These are phyloP conservation scores for Xylaria sp. DNA, from an alignment of 2,329 filamentous ascomycete species.

Conservation along the genomic window DNA sequence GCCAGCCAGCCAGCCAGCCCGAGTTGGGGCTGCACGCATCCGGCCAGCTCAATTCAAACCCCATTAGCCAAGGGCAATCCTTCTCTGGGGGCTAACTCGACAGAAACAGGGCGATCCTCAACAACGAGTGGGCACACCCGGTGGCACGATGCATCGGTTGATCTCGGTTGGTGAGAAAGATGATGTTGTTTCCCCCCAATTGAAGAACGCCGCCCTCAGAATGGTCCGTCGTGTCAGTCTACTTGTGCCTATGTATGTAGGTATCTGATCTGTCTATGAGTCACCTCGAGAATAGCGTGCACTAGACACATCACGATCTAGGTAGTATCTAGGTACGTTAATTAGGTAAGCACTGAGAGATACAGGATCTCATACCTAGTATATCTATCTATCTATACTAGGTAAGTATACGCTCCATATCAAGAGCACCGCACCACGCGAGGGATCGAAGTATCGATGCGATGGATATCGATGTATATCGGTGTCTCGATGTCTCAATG, in stretches of 20 bases:
- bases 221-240: neutral
- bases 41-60: slow-evolving; percentile 33
- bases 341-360: too few relatives aligned
- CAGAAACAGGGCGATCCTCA: slow-evolving; percentile 37
- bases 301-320: too few relatives aligned
- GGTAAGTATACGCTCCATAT: too few relatives aligned
- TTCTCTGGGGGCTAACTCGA: slow-evolving; percentile 34
- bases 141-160: slow-evolving; percentile 23
- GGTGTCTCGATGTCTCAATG: neutral
- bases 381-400: too few relatives aligned
- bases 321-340: too few relatives aligned
- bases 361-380: too few relatives aligned
- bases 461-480: too few relatives aligned
- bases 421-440: neutral
- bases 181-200: slow-evolving; percentile 36
- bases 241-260: too few relatives aligned
- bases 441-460: too few relatives aligned
- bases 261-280: too few relatives aligned
- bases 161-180: slow-evolving; percentile 33
- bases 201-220: slow-evolving; percentile 24
- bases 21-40: slow-evolving; percentile 25
- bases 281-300: too few relatives aligned
- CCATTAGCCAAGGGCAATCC: slow-evolving; percentile 38
- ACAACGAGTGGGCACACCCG: slow-evolving; percentile 38
- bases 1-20: too few relatives aligned